Conservation (phyloP, 495 filamentous ascomycete genomes). For the Daldinia childiae region DNA sequence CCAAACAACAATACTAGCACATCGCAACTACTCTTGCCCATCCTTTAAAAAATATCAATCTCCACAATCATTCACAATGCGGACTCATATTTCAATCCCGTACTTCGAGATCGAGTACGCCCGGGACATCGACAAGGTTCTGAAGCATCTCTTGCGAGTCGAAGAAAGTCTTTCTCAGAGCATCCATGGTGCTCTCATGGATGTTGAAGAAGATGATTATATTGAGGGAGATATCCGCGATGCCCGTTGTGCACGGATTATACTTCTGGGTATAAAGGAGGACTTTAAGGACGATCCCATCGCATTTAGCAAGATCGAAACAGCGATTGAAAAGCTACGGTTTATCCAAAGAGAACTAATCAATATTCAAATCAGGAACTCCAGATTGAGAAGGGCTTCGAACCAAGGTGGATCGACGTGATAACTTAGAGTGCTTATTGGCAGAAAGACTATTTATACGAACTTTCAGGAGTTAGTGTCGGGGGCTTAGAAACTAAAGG, state of each 20-base stretch:
- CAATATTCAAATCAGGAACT: not conserved
- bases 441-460: no score
- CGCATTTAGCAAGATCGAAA: not conserved
- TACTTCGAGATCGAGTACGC: not conserved
- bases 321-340: not conserved
- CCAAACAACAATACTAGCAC: not conserved
- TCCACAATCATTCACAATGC: not conserved
- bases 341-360: not conserved
- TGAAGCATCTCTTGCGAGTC: not conserved
- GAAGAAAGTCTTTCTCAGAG: not conserved
- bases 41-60: not conserved
- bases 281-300: not conserved
- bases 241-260: not conserved
- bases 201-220: not conserved
- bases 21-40: not conserved
- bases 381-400: not conserved
- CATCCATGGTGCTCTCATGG: not conserved
- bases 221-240: not conserved
- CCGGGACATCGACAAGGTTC: not conserved
- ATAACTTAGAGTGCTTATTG: no score
- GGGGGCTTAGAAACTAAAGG: no score
- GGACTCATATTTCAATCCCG: not conserved
- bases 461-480: no score
- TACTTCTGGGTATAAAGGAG: not conserved
- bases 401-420: no score